Evolutionary conservation across 2,329 filamentous ascomycete genomes (phyloP).

Genomic region (Colletotrichum incanum): DNA sequence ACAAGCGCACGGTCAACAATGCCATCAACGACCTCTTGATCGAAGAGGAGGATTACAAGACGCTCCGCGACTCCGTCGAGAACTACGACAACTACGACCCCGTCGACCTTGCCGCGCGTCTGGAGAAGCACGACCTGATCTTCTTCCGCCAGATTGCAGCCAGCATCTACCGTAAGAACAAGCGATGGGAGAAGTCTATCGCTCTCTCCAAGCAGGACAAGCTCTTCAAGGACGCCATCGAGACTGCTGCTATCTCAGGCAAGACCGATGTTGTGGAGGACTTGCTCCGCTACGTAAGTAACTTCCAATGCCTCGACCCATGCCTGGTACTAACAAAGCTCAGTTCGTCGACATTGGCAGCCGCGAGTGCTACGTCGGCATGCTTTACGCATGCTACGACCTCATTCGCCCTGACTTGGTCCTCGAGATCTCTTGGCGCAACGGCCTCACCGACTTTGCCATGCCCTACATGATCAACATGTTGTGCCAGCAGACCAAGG

Average conservation of each 20-base stretch:
- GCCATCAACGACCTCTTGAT: constrained; percentile 98
- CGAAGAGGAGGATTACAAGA: constrained; percentile 99
- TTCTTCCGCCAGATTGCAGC: constrained; percentile 99
- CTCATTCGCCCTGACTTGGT: constrained; percentile 94
- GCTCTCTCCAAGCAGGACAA: constrained; percentile 98
- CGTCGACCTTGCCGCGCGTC: constrained; percentile 88
- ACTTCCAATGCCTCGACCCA: constrained; percentile 5
- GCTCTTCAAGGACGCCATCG: constrained; percentile 99
- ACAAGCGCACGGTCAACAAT: constrained; percentile 98
- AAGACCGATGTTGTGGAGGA: constrained; percentile 97
- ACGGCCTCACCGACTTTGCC: constrained; percentile 94
- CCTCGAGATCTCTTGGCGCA: constrained; percentile 96
- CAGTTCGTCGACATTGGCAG: constrained; percentile 99
- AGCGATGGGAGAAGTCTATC: constrained; percentile 99
- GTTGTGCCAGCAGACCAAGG: constrained; percentile 89
- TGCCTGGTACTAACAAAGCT: constrained; percentile 51
- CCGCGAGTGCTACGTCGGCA: constrained; percentile 99
- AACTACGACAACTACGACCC: constrained; percentile 99
- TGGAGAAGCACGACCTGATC: constrained; percentile 97
- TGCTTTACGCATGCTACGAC: constrained; percentile 99
- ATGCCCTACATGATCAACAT: constrained; percentile 99
- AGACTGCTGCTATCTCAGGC: constrained; percentile 92
- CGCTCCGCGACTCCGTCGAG: constrained; percentile 94
- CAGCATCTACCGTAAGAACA: constrained; percentile 99
- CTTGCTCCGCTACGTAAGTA: constrained; percentile 94